These are phyloP conservation scores for Nakaseomyces kungkrabaensis DNA, from an alignment of 1,139 yeast genomes.

Conservation along the genomic window DNA sequence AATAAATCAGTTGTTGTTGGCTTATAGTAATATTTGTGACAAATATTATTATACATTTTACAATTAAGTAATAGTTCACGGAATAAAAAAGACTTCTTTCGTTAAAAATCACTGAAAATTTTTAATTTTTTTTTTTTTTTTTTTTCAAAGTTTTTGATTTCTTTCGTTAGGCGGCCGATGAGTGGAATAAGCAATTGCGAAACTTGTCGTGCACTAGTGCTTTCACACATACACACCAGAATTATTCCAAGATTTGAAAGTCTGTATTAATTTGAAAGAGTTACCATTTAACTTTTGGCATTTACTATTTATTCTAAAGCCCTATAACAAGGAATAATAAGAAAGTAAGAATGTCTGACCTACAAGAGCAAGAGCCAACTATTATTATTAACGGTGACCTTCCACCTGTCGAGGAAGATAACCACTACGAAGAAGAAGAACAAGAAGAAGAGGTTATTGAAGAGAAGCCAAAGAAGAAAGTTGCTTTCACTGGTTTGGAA, in stretches of 20 bases:
- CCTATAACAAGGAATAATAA: not conserved
- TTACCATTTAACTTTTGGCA: no score
- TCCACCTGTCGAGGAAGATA: slow-evolving; percentile 36
- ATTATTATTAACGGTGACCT: slow-evolving; percentile 70
- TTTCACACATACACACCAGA: no score
- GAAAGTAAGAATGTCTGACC: slow-evolving; percentile 41
- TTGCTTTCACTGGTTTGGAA: slow-evolving; percentile 72
- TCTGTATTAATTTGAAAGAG: no score
- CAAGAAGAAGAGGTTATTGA: slow-evolving; percentile 27
- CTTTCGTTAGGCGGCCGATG: not conserved
- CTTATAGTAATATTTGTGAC: no score
- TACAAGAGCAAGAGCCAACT: slow-evolving; percentile 78
- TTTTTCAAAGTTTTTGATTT: not conserved
- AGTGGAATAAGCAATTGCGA: not conserved
- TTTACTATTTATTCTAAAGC: not conserved
- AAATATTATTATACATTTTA: no score
- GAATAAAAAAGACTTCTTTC: not conserved
- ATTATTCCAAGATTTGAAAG: no score
- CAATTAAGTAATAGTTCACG: not conserved
- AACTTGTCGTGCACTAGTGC: not conserved
- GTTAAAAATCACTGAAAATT: not conserved
- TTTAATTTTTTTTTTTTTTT: not conserved
- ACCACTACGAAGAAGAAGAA: slow-evolving; percentile 30
- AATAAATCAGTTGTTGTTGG: no score
- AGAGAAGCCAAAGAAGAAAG: slow-evolving; percentile 52